Evolutionary conservation across 2,329 filamentous ascomycete genomes (phyloP), one percentile per base, ranked within the genome.

Genomic region (Epichloe gansuensis): DNA sequence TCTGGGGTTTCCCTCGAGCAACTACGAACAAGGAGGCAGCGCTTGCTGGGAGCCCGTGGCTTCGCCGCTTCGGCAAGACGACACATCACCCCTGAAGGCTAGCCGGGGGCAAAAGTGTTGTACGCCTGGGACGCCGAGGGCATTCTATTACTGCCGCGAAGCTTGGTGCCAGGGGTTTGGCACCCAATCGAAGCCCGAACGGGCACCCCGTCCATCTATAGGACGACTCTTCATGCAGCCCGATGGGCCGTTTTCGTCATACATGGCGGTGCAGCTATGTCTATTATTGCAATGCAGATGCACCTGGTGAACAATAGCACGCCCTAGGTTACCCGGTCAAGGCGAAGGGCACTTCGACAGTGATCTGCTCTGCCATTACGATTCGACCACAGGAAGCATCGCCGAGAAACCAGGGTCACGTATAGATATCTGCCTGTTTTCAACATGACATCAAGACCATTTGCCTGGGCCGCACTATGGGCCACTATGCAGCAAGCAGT

Each of bases 191-290:
- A 54, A 57, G 58, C 59, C 54, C 60, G 57, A 57, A 61, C 52
- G 54, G 49, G 50, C 52, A 52, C 50, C 50, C 35, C 55, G 47
- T 52, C 54, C 51, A 50, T 59, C 64, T 58, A 69, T 65, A 67
- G 65, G 65, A 62, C 56, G 50, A 59, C 53, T 58, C 53, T 54
- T 54, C 57, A 65, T 67, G 63, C 65, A 67, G 59, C 58, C 57
- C 47, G 53, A 57, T 58, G 60, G 59, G 57, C 56, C 56, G 52
- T 59, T 60, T 56, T 60, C 67, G 68, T 64, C 67, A 61, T 46
- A 67, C 66, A 71, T 68, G 63, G 72, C 69, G 70, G 71, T 70
- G 72, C 71, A 72, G 68, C 65, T 48, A 46, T 46, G 43, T 38
- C 58, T n/a, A n/a, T n/a, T 55, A 23, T 37, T 43, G 41, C 25